Conservation (phyloP, 2,329 filamentous ascomycete species). For the Huntiella bhutanensis region DNA sequence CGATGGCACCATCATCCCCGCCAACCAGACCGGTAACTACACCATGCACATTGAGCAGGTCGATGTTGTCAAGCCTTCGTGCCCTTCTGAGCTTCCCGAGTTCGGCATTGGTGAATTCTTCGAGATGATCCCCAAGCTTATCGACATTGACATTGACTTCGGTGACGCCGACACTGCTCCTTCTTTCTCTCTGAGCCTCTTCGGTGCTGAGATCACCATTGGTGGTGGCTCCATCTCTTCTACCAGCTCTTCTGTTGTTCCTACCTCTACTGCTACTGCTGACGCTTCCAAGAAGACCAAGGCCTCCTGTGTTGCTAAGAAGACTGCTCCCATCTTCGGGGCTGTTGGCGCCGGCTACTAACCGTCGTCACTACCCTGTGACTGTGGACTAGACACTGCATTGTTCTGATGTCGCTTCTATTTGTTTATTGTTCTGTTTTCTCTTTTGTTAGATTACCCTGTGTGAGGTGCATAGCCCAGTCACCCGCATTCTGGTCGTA, state of each 20-base stretch:
- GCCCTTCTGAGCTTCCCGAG: conserved; percentile 7
- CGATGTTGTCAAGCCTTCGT: conserved; percentile 9
- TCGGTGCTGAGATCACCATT: conserved; percentile 8
- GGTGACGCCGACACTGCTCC: conserved; percentile 3
- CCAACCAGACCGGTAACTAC: conserved; percentile 6
- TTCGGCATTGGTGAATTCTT: conserved; percentile 9
- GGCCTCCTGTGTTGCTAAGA: not conserved
- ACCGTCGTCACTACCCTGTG: too few relatives aligned
- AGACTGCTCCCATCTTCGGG: not conserved
- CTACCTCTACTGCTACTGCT: not conserved
- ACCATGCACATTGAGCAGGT: conserved; percentile 10
- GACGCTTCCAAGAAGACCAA: not conserved
- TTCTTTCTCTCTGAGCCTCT: conserved; percentile 8
- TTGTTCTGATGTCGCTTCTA: too few relatives aligned
- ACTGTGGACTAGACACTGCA: too few relatives aligned
- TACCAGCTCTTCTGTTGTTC: not conserved
- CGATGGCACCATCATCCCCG: conserved; percentile 9
- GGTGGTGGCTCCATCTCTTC: not conserved
- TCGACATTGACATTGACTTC: conserved; percentile 19
- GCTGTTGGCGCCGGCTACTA: too few relatives aligned
- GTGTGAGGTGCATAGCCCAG: too few relatives aligned
- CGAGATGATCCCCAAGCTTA: conserved; percentile 14
- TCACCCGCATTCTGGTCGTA: too few relatives aligned
- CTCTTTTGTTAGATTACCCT: too few relatives aligned
- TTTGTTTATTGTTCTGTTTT: too few relatives aligned